Evolutionary conservation across 768 basidiomycete species (phyloP).

Genomic region (Peribolospora kevripleyi): DNA sequence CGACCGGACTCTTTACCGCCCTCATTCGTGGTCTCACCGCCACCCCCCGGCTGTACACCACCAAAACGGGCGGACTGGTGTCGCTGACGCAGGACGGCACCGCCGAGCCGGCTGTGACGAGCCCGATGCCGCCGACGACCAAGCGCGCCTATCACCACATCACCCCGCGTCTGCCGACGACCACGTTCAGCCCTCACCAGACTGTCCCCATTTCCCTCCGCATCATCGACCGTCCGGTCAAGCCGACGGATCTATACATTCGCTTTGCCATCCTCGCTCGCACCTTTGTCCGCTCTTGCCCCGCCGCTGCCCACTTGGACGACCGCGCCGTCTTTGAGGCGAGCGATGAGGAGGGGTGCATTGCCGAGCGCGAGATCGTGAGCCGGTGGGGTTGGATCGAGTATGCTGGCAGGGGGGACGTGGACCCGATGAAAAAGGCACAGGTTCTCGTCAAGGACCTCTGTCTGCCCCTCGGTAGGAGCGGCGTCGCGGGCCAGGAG

Average conservation of each 20-base stretch:
- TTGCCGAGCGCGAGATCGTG: conserved; percentile 15
- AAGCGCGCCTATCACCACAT: background rate
- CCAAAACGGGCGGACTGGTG: too few relatives aligned
- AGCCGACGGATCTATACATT: conserved; percentile 14
- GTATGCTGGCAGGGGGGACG: conserved; percentile 11
- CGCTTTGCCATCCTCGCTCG: conserved; percentile 14
- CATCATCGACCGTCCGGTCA: conserved; percentile 13
- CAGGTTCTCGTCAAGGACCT: conserved; percentile 14
- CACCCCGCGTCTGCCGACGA: conserved; percentile 4
- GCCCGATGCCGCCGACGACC: too few relatives aligned
- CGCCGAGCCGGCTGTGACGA: too few relatives aligned
- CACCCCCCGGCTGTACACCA: background rate
- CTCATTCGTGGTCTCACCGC: too few relatives aligned
- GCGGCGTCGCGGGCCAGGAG: conserved; percentile 1
- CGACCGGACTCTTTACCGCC: background rate
- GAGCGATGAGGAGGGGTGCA: conserved; percentile 13
- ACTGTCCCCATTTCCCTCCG: conserved; percentile 13
- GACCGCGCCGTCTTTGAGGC: conserved; percentile 7
- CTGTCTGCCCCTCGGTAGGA: conserved; percentile 7
- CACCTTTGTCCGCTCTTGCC: conserved; percentile 10
- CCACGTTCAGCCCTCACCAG: conserved; percentile 12
- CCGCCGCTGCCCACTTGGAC: conserved; percentile 6
- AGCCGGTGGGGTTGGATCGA: conserved; percentile 14
- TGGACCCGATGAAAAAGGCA: conserved; percentile 11
- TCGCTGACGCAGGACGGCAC: background rate